Evolutionary conservation across 1,139 yeast genomes (phyloP).

Genomic region (Blastobotrys elegans): DNA sequence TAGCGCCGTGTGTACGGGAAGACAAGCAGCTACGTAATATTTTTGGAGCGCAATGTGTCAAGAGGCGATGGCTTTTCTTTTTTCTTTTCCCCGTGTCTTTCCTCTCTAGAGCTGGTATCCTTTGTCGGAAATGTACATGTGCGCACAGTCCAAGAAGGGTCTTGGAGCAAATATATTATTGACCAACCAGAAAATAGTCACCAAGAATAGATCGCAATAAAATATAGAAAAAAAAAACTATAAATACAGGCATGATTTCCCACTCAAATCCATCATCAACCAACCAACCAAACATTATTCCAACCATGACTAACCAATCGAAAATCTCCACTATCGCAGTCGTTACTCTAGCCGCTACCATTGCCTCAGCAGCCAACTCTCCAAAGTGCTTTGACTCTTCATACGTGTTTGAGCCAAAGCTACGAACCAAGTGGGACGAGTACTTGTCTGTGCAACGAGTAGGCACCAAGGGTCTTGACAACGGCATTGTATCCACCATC

Average conservation of each 20-base stretch:
- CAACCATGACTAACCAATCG: conserved; percentile 1
- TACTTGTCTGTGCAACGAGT: neutral
- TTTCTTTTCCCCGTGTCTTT: too few species aligned
- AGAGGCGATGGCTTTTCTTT: too few species aligned
- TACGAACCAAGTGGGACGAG: conserved; percentile 4
- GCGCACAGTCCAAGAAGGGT: too few species aligned
- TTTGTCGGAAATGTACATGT: too few species aligned
- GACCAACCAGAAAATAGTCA: too few species aligned
- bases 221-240: neutral
- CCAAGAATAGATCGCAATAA: too few species aligned
- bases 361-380: neutral
- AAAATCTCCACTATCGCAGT: neutral
- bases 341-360: neutral
- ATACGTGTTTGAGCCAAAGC: neutral
- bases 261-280: neutral
- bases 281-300: neutral
- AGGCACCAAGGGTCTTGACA: neutral
- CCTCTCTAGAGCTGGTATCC: too few species aligned
- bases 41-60: too few species aligned
- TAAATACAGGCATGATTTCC: neutral
- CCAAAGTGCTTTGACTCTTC: conserved; percentile 4
- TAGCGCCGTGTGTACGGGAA: too few species aligned
- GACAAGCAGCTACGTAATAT: too few species aligned
- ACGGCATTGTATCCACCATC: conserved; percentile 2
- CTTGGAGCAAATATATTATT: too few species aligned